A percentile compares a stretch with the other conserved stretches of the same genome.
phyloP scores from a whole-genome alignment of 129 eudicot genomes.

The Escallonia herrerae region DNA sequence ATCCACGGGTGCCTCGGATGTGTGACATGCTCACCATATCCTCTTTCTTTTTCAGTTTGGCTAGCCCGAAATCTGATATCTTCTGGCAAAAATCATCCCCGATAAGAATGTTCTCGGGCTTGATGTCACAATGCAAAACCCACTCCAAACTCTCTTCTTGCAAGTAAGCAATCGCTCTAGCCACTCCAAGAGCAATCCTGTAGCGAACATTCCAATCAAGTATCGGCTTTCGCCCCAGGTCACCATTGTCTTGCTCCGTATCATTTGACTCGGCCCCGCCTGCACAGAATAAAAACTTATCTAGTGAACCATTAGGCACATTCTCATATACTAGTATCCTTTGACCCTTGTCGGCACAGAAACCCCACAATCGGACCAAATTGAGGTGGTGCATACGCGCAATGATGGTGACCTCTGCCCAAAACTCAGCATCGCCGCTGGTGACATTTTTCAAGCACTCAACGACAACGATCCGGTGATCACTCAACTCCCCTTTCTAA shows the following conservation, averaged over 20 bases:
- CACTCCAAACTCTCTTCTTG: constrained; percentile 93
- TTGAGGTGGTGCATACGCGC: constrained; percentile 95
- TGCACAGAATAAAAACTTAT: constrained; percentile 55
- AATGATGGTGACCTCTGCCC: constrained; percentile 95
- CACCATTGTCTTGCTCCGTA: constrained; percentile 7
- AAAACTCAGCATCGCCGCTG: constrained; percentile 76
- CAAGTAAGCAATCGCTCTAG: constrained; percentile 82
- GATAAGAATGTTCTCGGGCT: constrained; percentile 88
- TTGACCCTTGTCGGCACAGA: constrained; percentile 81
- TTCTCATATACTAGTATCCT: constrained; percentile 79
- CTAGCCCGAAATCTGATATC: constrained; percentile 84
- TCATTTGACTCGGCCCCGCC: constrained; percentile 14
- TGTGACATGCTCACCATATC: constrained; percentile 64
- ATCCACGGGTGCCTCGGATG: constrained; percentile 78
- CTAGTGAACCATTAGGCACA: constrained; percentile 85
- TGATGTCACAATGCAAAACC: constrained; percentile 96
- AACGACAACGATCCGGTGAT: constrained; percentile 77
- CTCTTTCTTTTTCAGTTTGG: constrained; percentile 76
- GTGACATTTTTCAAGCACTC: constrained; percentile 59
- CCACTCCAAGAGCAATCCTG: constrained; percentile 86
- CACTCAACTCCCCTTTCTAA: constrained; percentile 64
- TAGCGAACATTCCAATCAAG: constrained; percentile 87
- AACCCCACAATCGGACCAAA: constrained; percentile 85
- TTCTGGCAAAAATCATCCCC: constrained; percentile 95
- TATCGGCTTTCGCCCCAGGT: constrained; percentile 34